Percentiles rank a stretch among this genome's conserved stretches.
Conservation (phyloP, 208 protist species). For the Trypanosoma vivax region DNA sequence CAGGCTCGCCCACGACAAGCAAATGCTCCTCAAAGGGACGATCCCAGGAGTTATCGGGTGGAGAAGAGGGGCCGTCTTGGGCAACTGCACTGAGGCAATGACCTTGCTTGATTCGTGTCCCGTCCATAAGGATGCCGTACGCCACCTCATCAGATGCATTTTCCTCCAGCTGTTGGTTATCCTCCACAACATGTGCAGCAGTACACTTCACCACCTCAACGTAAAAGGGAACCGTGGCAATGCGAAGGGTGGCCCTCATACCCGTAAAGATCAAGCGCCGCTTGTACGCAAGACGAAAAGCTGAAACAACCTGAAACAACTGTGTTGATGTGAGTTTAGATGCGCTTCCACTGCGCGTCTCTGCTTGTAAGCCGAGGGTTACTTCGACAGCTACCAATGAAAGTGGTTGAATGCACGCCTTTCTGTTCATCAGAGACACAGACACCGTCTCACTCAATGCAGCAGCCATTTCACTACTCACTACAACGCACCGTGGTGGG, state of each 20-base stretch:
- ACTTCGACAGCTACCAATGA: neutral
- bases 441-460: conserved; percentile 17
- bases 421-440: neutral
- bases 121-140: neutral
- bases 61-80: no score
- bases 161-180: neutral
- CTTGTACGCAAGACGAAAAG: conserved; percentile 32
- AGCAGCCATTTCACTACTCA: conserved; percentile 18
- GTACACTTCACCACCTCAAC: conserved; percentile 24
- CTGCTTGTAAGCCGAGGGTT: neutral
- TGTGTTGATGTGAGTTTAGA: neutral
- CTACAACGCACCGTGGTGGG: neutral
- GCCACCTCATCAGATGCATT: neutral
- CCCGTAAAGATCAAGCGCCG: conserved; percentile 27
- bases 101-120: neutral
- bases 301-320: conserved; percentile 19
- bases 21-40: conserved; percentile 12
- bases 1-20: conserved; percentile 37
- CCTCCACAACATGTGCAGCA: neutral
- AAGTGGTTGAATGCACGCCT: neutral
- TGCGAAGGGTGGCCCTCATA: conserved; percentile 23
- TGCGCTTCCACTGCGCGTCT: neutral
- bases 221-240: conserved; percentile 20
- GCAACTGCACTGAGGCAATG: neutral
- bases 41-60: no score